These are phyloP conservation scores for Botrytis cinerea DNA, from an alignment of 2,329 filamentous ascomycete species.

Conservation along the genomic window DNA sequence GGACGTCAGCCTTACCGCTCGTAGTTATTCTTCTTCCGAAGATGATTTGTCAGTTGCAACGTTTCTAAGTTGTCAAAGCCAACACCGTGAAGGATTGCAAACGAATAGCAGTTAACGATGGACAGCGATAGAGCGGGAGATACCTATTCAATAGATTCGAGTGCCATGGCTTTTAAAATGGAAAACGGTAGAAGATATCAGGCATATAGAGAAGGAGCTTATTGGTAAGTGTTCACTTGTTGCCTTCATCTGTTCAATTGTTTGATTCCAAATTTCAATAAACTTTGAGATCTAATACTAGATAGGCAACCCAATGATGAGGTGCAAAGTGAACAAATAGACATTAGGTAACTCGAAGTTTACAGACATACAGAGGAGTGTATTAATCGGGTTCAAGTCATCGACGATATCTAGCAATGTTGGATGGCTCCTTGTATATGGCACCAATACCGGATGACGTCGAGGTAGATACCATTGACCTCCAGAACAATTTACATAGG, in stretches of 20 bases:
- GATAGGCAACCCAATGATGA: slow-evolving; percentile 40
- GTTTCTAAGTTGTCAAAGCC: not conserved
- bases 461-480: slow-evolving; percentile 26
- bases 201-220: slow-evolving; percentile 47
- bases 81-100: not conserved
- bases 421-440: slow-evolving; percentile 35
- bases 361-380: not conserved
- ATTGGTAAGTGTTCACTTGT: slow-evolving; percentile 31
- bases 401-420: slow-evolving; percentile 35
- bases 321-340: slow-evolving; percentile 38
- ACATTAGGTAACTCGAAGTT: slow-evolving; percentile 30
- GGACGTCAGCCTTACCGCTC: not conserved
- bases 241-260: not conserved
- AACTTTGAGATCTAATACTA: not conserved
- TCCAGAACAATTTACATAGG: not conserved
- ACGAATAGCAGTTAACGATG: not conserved
- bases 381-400: slow-evolving; percentile 36
- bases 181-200: slow-evolving; percentile 55
- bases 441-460: slow-evolving; percentile 40
- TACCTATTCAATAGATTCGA: slow-evolving; percentile 42
- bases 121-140: slow-evolving; percentile 26
- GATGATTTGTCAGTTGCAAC: slow-evolving; percentile 13
- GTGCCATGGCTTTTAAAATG: slow-evolving; percentile 36
- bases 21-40: slow-evolving; percentile 16
- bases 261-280: not conserved